A percentile compares a stretch with the other conserved stretches of the same genome.
Evolutionary conservation across 495 filamentous ascomycete species (phyloP).

Genomic region (Aspergillus funiculosus): DNA sequence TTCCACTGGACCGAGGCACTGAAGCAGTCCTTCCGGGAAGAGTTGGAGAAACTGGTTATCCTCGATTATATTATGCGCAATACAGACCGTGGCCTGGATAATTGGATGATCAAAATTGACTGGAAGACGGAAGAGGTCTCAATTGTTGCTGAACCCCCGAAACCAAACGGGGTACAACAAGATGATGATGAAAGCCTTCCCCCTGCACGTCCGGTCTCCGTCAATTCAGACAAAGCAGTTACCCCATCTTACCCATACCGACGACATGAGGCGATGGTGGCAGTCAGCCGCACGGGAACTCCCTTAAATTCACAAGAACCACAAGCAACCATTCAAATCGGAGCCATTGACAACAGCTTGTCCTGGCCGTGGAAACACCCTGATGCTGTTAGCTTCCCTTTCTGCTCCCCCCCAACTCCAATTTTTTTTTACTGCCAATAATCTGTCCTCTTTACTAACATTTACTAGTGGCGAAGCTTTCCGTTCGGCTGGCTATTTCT

Average conservation of each 20-base stretch:
- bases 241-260: slow-evolving; percentile 61
- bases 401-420: not conserved
- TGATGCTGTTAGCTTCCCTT: slow-evolving; percentile 56
- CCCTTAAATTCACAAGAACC: slow-evolving; percentile 41
- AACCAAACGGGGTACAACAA: slow-evolving; percentile 48
- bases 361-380: slow-evolving; percentile 99
- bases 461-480: slow-evolving; percentile 69
- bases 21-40: slow-evolving; percentile 88
- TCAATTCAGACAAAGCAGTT: slow-evolving; percentile 40
- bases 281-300: slow-evolving; percentile 57
- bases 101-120: slow-evolving; percentile 99
- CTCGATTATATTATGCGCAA: slow-evolving; percentile 99
- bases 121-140: slow-evolving; percentile 74
- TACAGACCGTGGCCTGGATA: slow-evolving; percentile 92
- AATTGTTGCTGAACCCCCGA: slow-evolving; percentile 76
- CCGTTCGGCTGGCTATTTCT: slow-evolving; percentile 98
- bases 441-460: slow-evolving; percentile 16
- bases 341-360: slow-evolving; percentile 94
- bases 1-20: slow-evolving; percentile 86
- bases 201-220: slow-evolving; percentile 52
- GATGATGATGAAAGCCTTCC: slow-evolving; percentile 49
- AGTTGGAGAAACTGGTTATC: slow-evolving; percentile 95
- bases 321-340: slow-evolving; percentile 65
- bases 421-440: not conserved
- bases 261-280: slow-evolving; percentile 78